phyloP scores from a whole-genome alignment of 2,329 filamentous ascomycete genomes.

The Aspergillus bombycis region DNA sequence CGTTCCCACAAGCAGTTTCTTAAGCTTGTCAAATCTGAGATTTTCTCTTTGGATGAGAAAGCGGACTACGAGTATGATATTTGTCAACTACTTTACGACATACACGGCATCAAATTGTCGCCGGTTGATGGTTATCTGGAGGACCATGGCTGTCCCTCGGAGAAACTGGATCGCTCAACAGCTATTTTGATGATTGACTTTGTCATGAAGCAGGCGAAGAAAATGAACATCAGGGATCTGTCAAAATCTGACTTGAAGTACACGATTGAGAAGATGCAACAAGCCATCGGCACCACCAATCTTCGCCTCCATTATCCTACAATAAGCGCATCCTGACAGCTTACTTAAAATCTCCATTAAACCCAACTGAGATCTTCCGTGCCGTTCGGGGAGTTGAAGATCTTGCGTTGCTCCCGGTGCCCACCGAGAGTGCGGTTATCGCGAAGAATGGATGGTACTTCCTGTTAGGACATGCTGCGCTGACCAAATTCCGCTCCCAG shows the following conservation, averaged over 20 bases:
- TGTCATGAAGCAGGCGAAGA: slow-evolving; percentile 76
- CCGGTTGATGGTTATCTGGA: slow-evolving; percentile 66
- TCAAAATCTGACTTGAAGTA: slow-evolving; percentile 87
- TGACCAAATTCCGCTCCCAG: slow-evolving; percentile 81
- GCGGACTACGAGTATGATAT: slow-evolving; percentile 86
- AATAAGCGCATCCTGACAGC: slow-evolving; percentile 82
- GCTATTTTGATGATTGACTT: slow-evolving; percentile 83
- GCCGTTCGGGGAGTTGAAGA: slow-evolving; percentile 78
- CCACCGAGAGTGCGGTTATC: slow-evolving; percentile 68
- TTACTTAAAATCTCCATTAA: slow-evolving; percentile 81
- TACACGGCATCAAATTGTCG: slow-evolving; percentile 79
- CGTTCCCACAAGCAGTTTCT: slow-evolving; percentile 84
- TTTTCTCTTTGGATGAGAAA: slow-evolving; percentile 73
- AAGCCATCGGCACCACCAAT: slow-evolving; percentile 74
- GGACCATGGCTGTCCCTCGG: slow-evolving; percentile 78
- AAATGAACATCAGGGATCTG: slow-evolving; percentile 86
- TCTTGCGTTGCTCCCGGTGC: slow-evolving; percentile 71
- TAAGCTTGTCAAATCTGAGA: slow-evolving; percentile 83
- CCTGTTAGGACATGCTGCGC: slow-evolving; percentile 81
- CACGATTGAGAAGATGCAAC: slow-evolving; percentile 91
- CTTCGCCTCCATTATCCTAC: slow-evolving; percentile 77
- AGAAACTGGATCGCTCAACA: slow-evolving; percentile 77
- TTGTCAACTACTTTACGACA: slow-evolving; percentile 79
- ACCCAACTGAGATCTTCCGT: slow-evolving; percentile 76
- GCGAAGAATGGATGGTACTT: slow-evolving; percentile 91